phyloP scores from a whole-genome alignment of 371 early-diverging fungal species.

The Vairimorpha necatrix region DNA sequence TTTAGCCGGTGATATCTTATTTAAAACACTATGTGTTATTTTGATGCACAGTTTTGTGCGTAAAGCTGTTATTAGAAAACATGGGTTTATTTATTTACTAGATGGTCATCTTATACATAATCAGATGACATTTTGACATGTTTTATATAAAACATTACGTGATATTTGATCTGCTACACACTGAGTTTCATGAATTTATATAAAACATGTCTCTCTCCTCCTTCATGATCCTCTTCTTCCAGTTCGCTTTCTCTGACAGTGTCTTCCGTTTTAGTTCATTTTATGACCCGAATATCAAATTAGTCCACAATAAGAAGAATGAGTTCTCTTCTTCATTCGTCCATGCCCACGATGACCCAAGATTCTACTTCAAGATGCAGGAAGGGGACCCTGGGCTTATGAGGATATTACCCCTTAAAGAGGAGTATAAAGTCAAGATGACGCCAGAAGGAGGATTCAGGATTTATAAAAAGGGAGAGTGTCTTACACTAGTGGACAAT shows the following conservation, averaged over 20 bases:
- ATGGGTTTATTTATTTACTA: too few species aligned
- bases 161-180: too few species aligned
- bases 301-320: not conserved
- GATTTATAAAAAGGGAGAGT: not conserved
- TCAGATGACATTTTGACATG: too few species aligned
- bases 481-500: not conserved
- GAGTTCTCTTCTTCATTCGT: not conserved
- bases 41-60: too few species aligned
- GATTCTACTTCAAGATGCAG: not conserved
- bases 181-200: too few species aligned
- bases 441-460: slow-evolving; percentile 1
- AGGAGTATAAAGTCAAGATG: not conserved
- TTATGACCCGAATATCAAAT: not conserved
- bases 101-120: too few species aligned
- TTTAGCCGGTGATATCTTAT: too few species aligned
- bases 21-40: too few species aligned
- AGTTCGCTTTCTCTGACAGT: not conserved
- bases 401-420: not conserved
- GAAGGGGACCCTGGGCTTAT: not conserved
- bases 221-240: not conserved
- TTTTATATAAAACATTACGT: too few species aligned
- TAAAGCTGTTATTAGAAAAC: too few species aligned
- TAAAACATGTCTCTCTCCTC: too few species aligned
- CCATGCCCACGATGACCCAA: not conserved
- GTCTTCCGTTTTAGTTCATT: not conserved